Conservation (phyloP, 352 stramenopile species). For the Globisporangium spinosum region DNA sequence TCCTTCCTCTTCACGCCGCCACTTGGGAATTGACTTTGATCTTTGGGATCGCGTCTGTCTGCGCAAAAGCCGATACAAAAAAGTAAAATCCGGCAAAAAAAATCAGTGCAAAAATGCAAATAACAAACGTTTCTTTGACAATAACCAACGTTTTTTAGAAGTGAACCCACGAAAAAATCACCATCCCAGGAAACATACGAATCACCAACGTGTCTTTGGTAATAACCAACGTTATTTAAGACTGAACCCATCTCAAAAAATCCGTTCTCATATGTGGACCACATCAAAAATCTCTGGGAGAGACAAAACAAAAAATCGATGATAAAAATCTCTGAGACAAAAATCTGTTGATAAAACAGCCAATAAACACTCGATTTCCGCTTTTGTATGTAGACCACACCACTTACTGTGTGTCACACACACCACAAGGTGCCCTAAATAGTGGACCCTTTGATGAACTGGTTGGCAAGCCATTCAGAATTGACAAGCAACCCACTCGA, state of each 20-base stretch:
- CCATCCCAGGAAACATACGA: not conserved
- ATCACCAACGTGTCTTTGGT: not conserved
- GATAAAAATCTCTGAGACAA: too few species aligned
- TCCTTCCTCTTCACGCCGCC: not conserved
- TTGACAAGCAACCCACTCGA: not conserved
- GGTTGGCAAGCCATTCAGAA: conserved; percentile 6
- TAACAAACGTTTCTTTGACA: conserved; percentile 5
- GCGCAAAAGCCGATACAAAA: conserved; percentile 2
- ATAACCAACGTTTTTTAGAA: not conserved
- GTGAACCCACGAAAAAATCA: conserved; percentile 11
- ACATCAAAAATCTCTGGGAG: too few species aligned
- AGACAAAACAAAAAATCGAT: too few species aligned
- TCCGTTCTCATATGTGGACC: not conserved
- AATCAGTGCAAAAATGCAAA: conserved; percentile 9
- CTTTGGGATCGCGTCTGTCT: not conserved
- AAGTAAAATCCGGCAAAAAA: conserved; percentile 4
- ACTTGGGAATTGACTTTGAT: conserved; percentile 4
- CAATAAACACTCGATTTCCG: too few species aligned
- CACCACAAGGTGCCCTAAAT: not conserved
- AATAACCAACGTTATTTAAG: too few species aligned
- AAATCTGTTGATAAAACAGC: too few species aligned
- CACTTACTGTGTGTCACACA: not conserved
- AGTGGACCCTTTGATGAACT: not conserved
- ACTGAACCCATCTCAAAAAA: not conserved
- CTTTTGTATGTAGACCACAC: not conserved